Conservation (phyloP, 2,329 filamentous ascomycete species). For the Colletotrichum sp. region DNA sequence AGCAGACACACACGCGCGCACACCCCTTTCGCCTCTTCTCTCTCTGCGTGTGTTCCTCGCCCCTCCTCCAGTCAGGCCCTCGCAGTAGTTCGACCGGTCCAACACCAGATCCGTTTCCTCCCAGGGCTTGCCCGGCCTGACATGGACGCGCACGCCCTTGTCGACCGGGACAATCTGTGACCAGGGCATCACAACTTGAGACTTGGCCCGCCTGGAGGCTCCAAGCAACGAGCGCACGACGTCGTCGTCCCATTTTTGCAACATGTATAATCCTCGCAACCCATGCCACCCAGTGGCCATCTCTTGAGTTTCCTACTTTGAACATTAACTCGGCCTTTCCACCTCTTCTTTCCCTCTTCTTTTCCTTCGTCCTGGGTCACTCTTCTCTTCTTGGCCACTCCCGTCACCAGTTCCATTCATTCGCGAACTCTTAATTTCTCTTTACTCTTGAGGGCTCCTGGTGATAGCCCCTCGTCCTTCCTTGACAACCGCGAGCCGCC, state of each 20-base stretch:
- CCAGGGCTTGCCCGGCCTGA: slow-evolving; percentile 2
- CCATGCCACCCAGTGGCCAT: neutral
- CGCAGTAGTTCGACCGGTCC: slow-evolving; percentile 14
- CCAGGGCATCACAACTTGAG: slow-evolving; percentile 21
- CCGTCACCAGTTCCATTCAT: slow-evolving; percentile 6
- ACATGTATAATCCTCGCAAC: slow-evolving; percentile 18
- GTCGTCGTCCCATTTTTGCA: slow-evolving; percentile 21
- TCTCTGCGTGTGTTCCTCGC: neutral
- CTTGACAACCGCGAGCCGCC: slow-evolving; percentile 6
- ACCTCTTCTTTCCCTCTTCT: neutral
- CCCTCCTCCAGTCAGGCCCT: neutral
- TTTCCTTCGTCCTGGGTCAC: neutral
- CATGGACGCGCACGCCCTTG: slow-evolving; percentile 19
- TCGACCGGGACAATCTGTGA: slow-evolving; percentile 14
- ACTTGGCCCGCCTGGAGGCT: slow-evolving; percentile 16
- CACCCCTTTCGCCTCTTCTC: neutral
- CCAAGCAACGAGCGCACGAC: slow-evolving; percentile 18
- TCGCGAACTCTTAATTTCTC: slow-evolving; percentile 1
- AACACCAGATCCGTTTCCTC: neutral
- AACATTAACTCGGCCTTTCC: slow-evolving; percentile 8
- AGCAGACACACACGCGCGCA: neutral
- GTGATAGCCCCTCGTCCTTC: slow-evolving; percentile 17
- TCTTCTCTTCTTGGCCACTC: slow-evolving; percentile 9
- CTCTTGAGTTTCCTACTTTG: slow-evolving; percentile 6
- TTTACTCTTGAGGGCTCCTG: slow-evolving; percentile 11